Base-by-base conservation (phyloP, 2,329 filamentous ascomycete species). In the Penicillium palitans region DNA sequence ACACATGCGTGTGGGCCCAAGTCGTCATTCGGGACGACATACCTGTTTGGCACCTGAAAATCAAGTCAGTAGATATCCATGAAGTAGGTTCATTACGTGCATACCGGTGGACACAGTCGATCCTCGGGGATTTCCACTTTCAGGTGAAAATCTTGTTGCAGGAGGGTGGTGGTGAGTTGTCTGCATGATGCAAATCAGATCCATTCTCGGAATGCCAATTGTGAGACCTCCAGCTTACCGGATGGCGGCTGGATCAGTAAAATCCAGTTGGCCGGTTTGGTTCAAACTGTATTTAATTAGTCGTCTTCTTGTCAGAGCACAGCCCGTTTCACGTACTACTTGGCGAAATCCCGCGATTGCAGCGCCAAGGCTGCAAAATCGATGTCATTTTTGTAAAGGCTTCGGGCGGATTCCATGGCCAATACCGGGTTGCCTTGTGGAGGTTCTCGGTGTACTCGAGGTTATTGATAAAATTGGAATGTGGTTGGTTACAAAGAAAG, bases 31-130 rank as follows among this genome's bases (percentile, higher is more conserved):
- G 17, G n/a, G 33, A 63, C 60, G 13, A 35, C 50, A 24, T 65
- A 80, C 79, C 79, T 76, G 58, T 80, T 80, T 5, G 79, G 79
- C 6, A 81, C 73, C 77, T 81, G 52, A 15, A 51, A 25, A 3
- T 8, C 10, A 10, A 21, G 24, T 66, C 29, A 64, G 44, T 33
- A 21, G 7, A 21, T 31, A 19, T 24, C 7, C 24, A 27, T 49
- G 12, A 4, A 8, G 4, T 29, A 25, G 7, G 9, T 29, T 27
- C 1, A 29, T 3, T 24, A 4, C 10, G 21, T 27, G 52, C 80
- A 67, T 71, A 96, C 90, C 1, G 93, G 91, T 13, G 93, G 95
- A 70, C 93, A 98, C 0, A 99, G 80, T 24, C 93, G 83, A 72
- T 96, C 87, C 27, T 83, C 77, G 0, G 92, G 92, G 1, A 98